phyloP scores from a whole-genome alignment of 176 grass and related monocot genomes.

The Aegilops speltoides region DNA sequence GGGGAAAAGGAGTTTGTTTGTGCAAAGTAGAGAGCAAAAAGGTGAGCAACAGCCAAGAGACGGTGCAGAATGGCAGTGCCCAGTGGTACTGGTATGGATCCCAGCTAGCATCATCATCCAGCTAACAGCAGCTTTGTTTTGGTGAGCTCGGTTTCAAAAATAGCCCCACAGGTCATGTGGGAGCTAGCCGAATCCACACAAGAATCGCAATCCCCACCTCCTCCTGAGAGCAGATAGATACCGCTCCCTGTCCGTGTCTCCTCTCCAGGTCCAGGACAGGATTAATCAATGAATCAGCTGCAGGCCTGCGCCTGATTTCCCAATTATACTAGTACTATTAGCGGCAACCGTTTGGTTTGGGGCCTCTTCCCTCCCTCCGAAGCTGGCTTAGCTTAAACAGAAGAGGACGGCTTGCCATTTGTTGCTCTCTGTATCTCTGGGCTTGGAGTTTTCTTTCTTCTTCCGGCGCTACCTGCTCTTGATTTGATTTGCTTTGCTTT shows the following conservation, averaged over 20 bases:
- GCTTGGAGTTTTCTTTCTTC: background rate
- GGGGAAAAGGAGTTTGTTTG: too few species aligned
- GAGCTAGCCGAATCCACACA: slow-evolving; percentile 5
- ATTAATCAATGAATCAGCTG: background rate
- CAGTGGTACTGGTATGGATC: background rate
- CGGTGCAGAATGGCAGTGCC: background rate
- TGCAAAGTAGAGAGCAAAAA: too few species aligned
- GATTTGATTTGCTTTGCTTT: background rate
- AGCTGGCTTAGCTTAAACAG: background rate
- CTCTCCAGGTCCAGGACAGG: background rate
- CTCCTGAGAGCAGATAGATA: slow-evolving; percentile 9
- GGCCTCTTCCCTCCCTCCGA: background rate
- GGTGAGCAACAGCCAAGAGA: too few species aligned
- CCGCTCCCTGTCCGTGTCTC: background rate
- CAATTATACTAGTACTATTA: background rate
- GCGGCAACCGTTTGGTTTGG: background rate
- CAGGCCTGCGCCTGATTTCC: slow-evolving; percentile 3
- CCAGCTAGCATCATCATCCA: background rate
- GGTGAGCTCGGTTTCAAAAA: slow-evolving; percentile 9
- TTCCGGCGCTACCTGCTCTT: background rate
- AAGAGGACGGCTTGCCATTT: background rate
- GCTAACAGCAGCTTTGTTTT: background rate
- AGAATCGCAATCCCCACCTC: background rate
- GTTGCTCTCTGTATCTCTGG: background rate
- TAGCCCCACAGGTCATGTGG: slow-evolving; percentile 10